A percentile compares a stretch with the other conserved stretches of the same genome.
phyloP scores from a whole-genome alignment of 2,329 filamentous ascomycete species.

The Fusarium sp. region DNA sequence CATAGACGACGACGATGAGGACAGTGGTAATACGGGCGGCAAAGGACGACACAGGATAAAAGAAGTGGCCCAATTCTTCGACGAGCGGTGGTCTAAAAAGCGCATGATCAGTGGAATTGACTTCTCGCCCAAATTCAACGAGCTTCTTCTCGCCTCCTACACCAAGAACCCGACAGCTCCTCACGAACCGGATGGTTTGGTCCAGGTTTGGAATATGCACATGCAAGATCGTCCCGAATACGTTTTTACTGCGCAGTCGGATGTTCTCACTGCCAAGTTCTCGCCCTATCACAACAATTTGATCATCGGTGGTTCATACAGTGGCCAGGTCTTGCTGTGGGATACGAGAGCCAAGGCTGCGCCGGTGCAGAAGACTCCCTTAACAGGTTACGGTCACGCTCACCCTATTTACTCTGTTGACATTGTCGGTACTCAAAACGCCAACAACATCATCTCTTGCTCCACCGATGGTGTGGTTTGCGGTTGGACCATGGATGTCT shows the following conservation, averaged over 20 bases:
- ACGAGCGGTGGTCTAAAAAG: slow-evolving; percentile 96
- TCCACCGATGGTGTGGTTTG: slow-evolving; percentile 97
- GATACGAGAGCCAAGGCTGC: slow-evolving; percentile 90
- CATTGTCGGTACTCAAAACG: slow-evolving; percentile 97
- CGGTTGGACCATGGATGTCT: slow-evolving; percentile 97
- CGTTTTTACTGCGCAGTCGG: slow-evolving; percentile 94
- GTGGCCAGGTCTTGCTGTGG: slow-evolving; percentile 95
- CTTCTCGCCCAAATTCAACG: slow-evolving; percentile 95
- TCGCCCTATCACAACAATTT: slow-evolving; percentile 98
- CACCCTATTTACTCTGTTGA: slow-evolving; percentile 96
- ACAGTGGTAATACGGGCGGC: slow-evolving; percentile 74
- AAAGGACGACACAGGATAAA: slow-evolving; percentile 81
- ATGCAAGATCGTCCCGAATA: slow-evolving; percentile 95
- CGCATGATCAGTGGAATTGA: slow-evolving; percentile 95
- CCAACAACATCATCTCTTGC: slow-evolving; percentile 97
- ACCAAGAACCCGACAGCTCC: slow-evolving; percentile 97
- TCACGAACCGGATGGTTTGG: slow-evolving; percentile 90
- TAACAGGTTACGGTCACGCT: slow-evolving; percentile 94
- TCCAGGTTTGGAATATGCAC: slow-evolving; percentile 97
- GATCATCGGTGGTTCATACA: slow-evolving; percentile 95
- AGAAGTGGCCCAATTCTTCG: slow-evolving; percentile 92
- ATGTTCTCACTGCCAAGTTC: slow-evolving; percentile 95
- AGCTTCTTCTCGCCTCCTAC: slow-evolving; percentile 92
- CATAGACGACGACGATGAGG: slow-evolving; percentile 84
- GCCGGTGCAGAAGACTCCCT: slow-evolving; percentile 93